Base-by-base conservation (phyloP, 2,329 filamentous ascomycete genomes). In the Calonectria pauciramosa region DNA sequence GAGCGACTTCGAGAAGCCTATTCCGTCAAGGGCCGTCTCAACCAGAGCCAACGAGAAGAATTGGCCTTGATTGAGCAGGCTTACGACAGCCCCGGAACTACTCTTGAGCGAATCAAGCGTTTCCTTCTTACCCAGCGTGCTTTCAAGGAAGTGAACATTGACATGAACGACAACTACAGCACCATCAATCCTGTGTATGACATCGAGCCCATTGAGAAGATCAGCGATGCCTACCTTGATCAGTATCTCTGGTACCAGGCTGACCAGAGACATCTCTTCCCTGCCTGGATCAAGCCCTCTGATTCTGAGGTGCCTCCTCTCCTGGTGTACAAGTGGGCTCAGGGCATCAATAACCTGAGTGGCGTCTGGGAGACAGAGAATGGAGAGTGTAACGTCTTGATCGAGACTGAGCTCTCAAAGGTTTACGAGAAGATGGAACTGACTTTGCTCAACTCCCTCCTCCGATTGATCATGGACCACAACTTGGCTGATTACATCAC, bases 111-210 rank as follows among this genome's bases (percentile, higher is more conserved):
- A 73, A 99, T 99, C 87, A 99, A 99, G 89, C 94, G 97, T 64
- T 99, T 99, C 89, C 89, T 99, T 76, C 91, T 99, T 56, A 99
- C 97, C 0, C 97, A 99, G 84, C 93, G 97, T 84, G 97, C 97
- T 1, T 99, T 99, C 91, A 99, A 99, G 87, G 97, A 99, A 86
- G 97, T 99, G 56, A 97, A 96, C 70, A 99, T 99, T 79, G 97
- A 99, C 83, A 99, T 99, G 97, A 99, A 99, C 85, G 97, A 99
- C 87, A 99, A 99, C 83, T 99, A 99, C 87, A 99, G 93, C 89
- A 96, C 95, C 23, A 99, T 99, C 88, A 99, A 99, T 83, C 97
- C 97, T 0, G 97, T 99, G 1, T 99, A 99, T 83, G 97, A 99
- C 79, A 97, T 99, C 74, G 97, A 99, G 86, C 97, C 97, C 0